Evolutionary conservation across 116 monocot genomes (phyloP).

Genomic region (Trichopus zeylanicus): DNA sequence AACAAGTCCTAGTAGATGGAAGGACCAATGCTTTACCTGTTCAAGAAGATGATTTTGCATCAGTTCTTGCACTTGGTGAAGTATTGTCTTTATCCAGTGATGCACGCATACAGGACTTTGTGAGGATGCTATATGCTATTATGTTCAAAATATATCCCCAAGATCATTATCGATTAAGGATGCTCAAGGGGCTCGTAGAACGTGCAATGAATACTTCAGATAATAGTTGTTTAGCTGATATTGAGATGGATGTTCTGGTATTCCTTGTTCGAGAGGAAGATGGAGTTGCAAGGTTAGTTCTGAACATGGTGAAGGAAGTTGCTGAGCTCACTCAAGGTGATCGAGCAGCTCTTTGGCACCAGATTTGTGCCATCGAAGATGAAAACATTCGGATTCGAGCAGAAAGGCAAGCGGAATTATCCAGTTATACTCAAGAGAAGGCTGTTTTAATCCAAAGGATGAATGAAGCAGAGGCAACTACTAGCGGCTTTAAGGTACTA

Average conservation of each 20-base stretch:
- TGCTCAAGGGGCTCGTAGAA: slow-evolving; percentile 85
- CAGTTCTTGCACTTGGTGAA: slow-evolving; percentile 76
- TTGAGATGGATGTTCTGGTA: slow-evolving; percentile 88
- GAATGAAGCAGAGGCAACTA: slow-evolving; percentile 63
- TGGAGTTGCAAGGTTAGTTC: slow-evolving; percentile 61
- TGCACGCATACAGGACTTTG: slow-evolving; percentile 72
- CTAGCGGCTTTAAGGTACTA: slow-evolving; percentile 62
- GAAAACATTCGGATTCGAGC: slow-evolving; percentile 63
- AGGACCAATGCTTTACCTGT: slow-evolving; percentile 24
- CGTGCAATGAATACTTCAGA: slow-evolving; percentile 70
- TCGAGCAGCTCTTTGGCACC: slow-evolving; percentile 85
- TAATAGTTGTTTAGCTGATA: slow-evolving; percentile 50
- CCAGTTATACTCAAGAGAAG: slow-evolving; percentile 64
- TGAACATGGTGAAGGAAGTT: slow-evolving; percentile 84
- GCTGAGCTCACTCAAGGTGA: slow-evolving; percentile 75
- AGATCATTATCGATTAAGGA: slow-evolving; percentile 53
- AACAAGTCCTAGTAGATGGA: slow-evolving; percentile 26
- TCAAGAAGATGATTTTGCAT: slow-evolving; percentile 69
- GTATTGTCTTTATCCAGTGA: slow-evolving; percentile 71
- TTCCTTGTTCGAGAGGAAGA: slow-evolving; percentile 84
- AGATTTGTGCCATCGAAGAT: slow-evolving; percentile 72
- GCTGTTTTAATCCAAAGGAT: slow-evolving; percentile 40
- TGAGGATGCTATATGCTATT: slow-evolving; percentile 84
- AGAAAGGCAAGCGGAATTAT: slow-evolving; percentile 48
- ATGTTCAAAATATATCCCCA: slow-evolving; percentile 83